A percentile compares a stretch with the other conserved stretches of the same genome.
Evolutionary conservation across 129 eudicot species (phyloP).

Genomic region (Calendula officinalis): DNA sequence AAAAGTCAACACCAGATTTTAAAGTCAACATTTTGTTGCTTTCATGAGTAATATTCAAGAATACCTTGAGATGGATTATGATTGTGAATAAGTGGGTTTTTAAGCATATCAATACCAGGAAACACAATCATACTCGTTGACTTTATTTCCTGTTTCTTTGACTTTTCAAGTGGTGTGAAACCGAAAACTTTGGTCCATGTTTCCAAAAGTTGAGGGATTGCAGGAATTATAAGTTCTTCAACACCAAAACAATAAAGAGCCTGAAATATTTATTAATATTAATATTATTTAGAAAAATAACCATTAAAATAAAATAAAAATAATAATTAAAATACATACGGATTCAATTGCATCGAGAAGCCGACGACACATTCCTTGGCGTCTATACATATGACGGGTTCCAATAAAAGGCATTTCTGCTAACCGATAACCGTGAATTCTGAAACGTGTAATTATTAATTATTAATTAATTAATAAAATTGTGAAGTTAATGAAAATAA

Average conservation of each 20-base stretch:
- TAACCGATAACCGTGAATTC: conserved; percentile 72
- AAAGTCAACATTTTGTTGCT: not conserved
- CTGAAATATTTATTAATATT: conserved; percentile 30
- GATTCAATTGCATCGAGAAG: conserved; percentile 74
- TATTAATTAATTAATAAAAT: not conserved
- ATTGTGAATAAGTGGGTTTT: conserved; percentile 42
- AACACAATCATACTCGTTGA: conserved; percentile 47
- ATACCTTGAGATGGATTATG: conserved; percentile 46
- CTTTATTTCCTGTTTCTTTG: conserved; percentile 39
- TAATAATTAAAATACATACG: conserved; percentile 39
- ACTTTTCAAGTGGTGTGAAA: conserved; percentile 43
- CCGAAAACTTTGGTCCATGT: conserved; percentile 67
- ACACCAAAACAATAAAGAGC: conserved; percentile 49
- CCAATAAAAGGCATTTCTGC: conserved; percentile 99
- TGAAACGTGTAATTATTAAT: conserved; percentile 24
- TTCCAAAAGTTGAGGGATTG: conserved; percentile 52
- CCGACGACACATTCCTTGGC: conserved; percentile 96
- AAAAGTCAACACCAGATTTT: not conserved
- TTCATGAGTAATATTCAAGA: not conserved
- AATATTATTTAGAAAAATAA: not conserved
- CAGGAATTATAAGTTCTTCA: conserved; percentile 66
- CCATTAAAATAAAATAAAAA: not conserved
- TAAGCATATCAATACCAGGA: conserved; percentile 55
- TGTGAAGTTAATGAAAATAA: not conserved
- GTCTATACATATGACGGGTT: conserved; percentile 79